Base-by-base conservation (phyloP, 345 rosid species). In the Hirschfeldia incana region DNA sequence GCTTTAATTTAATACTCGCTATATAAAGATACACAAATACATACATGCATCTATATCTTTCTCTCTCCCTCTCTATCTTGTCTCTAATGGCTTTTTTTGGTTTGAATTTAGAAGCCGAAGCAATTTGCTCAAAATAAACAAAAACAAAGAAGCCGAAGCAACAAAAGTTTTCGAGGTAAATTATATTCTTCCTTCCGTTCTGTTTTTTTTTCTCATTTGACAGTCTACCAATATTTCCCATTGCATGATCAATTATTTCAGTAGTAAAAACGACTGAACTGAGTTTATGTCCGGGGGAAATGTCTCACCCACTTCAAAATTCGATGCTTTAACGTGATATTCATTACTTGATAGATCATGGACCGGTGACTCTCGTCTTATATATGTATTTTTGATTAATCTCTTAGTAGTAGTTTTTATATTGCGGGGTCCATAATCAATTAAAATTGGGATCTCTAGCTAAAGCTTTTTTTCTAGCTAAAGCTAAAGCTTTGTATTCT, bases 81-180 rank as follows among this genome's bases (percentile, higher is more conserved):
- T 49, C 77, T 64, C 72, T 76, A 59, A 7, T 66, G 58, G 51
- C 37, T 65, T 72, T 53, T 53, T 78, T 78, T 72, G 51, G 29
- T 72, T 66, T 70, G 65, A 62, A 75, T 37, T 59, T 59, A 17
- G 34, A 30, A 58, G 67, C 49, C 26, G 46, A 57, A 63, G 42
- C 77, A 65, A 30, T 29, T 29, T 29, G 32, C 32, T 29, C 3
- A 29, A 29, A 29, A 21, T 21, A 21, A 21, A 21, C 21, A 21
- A 21, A 21, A 21, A 21, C 21, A 21, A 29, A 17, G 27, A 30
- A 58, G 67, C 49, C 26, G 46, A 57, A 63, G 42, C 77, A 65
- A 30, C 71, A 11, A 49, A 8, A 16, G 5, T 69, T 68, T 15
- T 62, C 75, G 28, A 34, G 70, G 70, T 74, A 74, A 42, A 4